phyloP scores from a whole-genome alignment of 2,329 filamentous ascomycete species.

The Blastomyces silverae region DNA sequence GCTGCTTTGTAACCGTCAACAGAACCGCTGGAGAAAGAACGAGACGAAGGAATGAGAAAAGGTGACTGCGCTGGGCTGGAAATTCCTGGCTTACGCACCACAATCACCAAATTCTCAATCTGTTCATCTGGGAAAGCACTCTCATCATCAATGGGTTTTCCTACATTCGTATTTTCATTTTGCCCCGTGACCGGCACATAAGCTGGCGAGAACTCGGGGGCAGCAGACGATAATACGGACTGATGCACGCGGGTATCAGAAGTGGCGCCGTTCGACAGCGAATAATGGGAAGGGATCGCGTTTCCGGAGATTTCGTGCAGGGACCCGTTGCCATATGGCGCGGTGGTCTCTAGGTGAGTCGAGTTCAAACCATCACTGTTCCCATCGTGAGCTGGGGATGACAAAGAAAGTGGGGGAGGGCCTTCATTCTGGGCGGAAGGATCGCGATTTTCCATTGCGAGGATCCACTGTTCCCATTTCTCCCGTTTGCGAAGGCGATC shows the following conservation, averaged over 20 bases:
- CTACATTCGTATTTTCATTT: constrained; percentile 36
- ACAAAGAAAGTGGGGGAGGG: constrained; percentile 43
- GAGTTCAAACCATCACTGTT: constrained; percentile 37
- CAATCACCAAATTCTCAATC: constrained; percentile 47
- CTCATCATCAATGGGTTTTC: constrained; percentile 29
- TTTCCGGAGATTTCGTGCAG: constrained; percentile 19
- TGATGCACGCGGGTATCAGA: constrained; percentile 35
- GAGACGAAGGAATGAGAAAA: constrained; percentile 38
- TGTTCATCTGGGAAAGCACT: constrained; percentile 49
- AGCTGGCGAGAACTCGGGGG: constrained; percentile 55
- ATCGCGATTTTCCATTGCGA: constrained; percentile 64
- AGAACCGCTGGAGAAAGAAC: constrained; percentile 52
- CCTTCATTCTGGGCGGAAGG: constrained; percentile 68
- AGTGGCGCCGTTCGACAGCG: constrained; percentile 38
- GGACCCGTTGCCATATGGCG: constrained; percentile 28
- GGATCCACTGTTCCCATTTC: constrained; percentile 73
- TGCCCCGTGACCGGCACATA: constrained; percentile 26
- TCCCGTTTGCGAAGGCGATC: constrained; percentile 70
- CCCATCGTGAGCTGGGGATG: constrained; percentile 24
- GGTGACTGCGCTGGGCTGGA: constrained; percentile 30
- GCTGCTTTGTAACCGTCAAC: constrained; percentile 49
- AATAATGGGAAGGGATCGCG: constrained; percentile 19
- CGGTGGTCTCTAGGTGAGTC: constrained; percentile 27
- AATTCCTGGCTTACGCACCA: constrained; percentile 44
- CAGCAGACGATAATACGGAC: constrained; percentile 55